A percentile compares a stretch with the other conserved stretches of the same genome.
Conservation (phyloP, 148 eudicot genomes). For the Beta vulgaris region DNA sequence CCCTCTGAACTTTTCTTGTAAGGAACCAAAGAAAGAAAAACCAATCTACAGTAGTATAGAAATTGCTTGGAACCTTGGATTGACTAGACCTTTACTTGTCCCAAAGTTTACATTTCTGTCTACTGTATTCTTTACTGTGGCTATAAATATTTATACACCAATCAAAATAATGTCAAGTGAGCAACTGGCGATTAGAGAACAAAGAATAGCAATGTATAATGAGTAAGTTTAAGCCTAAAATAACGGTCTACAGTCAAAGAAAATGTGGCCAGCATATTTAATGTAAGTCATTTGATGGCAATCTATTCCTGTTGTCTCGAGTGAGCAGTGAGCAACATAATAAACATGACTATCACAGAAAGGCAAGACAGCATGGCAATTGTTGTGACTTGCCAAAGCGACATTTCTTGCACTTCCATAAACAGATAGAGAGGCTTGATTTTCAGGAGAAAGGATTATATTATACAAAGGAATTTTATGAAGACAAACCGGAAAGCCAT, state of each 20-base stretch:
- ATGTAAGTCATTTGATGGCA: not conserved
- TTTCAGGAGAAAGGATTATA: not conserved
- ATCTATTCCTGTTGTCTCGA: not conserved
- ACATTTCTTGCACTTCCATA: not conserved
- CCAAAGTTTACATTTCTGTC: no score
- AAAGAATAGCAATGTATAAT: not conserved
- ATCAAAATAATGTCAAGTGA: not conserved
- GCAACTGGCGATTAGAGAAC: not conserved
- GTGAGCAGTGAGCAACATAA: not conserved
- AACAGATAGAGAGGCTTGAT: not conserved
- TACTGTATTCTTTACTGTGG: not conserved
- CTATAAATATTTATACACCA: not conserved
- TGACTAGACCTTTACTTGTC: not conserved
- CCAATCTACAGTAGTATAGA: no score
- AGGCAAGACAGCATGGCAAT: not conserved
- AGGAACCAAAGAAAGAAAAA: no score
- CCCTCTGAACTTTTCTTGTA: no score
- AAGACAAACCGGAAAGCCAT: slow-evolving; percentile 1
- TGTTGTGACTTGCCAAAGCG: not conserved
- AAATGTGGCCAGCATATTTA: no score
- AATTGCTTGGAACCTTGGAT: not conserved
- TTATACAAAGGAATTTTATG: not conserved
- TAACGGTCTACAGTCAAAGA: not conserved
- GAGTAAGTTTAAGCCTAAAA: not conserved
- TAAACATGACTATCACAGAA: not conserved